Base-by-base conservation (phyloP, 257 asterid genomes). In the Nicotiana tabacum region DNA sequence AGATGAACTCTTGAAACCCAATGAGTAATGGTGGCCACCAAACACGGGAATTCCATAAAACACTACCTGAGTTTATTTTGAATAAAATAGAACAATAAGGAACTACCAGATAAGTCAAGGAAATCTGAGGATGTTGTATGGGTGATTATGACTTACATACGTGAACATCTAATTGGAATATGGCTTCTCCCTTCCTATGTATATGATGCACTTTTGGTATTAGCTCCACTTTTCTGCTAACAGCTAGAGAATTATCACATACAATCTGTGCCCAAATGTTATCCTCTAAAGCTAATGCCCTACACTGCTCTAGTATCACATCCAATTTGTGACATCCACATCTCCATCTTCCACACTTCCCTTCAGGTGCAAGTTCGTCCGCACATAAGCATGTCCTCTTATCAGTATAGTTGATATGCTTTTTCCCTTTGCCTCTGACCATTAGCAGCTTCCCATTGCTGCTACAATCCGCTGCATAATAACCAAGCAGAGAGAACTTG, bases 61-160 rank as follows among this genome's bases (percentile, higher is more conserved):
- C 78, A 96, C 86, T 62, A 94, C 97, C 98, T 94, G 82, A 76
- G 82, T 78, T 84, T 81, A 77, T 70, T 81, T 29, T 64, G 66
- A 83, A 48, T 64, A 18, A 83, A 78, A 81, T 70, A 78, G 85
- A 66, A 83, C 82, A 64, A 85, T 57, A 55, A 69, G 83, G 64
- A 65, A 70, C 72, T 82, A 16, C 67, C 56, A 77, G 58, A 83
- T 81, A 76, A 16, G 81, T 18, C 18, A 37, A 53, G 69, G 27
- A 77, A 81, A 21, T 72, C 57, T 65, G 80, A 83, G 32, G 81
- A 72, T 80, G 85, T 17, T 24, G 72, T 58, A 68, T 32, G 77
- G 83, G 82, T 64, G 43, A 86, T 68, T 82, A 85, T 67, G 97
- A 93, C 99, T 94, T 96, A 93, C 98, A 94, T 96, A 96, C 99